A percentile compares a stretch with the other conserved stretches of the same genome.
phyloP scores from a whole-genome alignment of 2,329 filamentous ascomycete species.

The Fusarium poae region DNA sequence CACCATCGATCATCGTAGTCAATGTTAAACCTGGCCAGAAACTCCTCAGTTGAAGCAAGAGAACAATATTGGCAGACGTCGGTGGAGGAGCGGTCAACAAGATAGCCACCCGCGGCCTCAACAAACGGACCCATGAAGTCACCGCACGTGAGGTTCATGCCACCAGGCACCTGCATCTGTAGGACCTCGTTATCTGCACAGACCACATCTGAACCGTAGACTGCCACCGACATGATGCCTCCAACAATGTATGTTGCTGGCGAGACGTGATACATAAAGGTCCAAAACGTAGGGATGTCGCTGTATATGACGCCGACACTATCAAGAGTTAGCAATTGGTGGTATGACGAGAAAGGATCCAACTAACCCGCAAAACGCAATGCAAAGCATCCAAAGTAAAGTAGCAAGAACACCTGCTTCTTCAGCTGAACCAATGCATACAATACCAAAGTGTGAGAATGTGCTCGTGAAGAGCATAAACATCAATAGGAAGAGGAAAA shows the following conservation, averaged over 20 bases:
- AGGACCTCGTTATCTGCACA: conserved; percentile 61
- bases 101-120: conserved; percentile 59
- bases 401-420: conserved; percentile 51
- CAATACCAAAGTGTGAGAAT: conserved; percentile 45
- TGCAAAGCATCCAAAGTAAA: conserved; percentile 55
- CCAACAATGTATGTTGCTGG: conserved; percentile 77
- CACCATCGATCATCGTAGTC: conserved; percentile 66
- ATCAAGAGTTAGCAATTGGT: conserved; percentile 34
- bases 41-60: conserved; percentile 55
- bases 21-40: conserved; percentile 57
- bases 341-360: conserved; percentile 25
- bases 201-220: conserved; percentile 39
- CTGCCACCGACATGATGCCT: conserved; percentile 63
- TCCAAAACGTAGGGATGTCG: conserved; percentile 76
- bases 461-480: conserved; percentile 48
- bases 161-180: conserved; percentile 66
- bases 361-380: conserved; percentile 47
- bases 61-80: conserved; percentile 61
- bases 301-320: conserved; percentile 71
- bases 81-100: conserved; percentile 59
- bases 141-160: conserved; percentile 62
- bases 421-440: conserved; percentile 41
- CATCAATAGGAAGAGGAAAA: conserved; percentile 47
- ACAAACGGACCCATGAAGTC: conserved; percentile 64
- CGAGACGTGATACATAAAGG: conserved; percentile 76